Evolutionary conservation across 495 filamentous ascomycete genomes (phyloP).

Genomic region (Trichoderma reesei): DNA sequence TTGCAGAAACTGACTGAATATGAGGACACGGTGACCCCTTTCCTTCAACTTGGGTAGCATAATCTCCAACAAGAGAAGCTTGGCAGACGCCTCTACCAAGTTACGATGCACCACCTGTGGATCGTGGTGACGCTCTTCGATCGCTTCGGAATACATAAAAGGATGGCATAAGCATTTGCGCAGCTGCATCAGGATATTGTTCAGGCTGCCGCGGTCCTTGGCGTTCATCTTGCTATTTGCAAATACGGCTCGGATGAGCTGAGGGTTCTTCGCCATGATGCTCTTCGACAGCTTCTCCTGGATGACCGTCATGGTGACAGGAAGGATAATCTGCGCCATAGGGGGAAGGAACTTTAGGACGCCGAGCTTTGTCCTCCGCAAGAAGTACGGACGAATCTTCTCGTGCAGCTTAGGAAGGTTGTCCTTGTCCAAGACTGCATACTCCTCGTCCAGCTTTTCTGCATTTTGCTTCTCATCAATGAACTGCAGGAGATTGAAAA

Average conservation of each 20-base stretch:
- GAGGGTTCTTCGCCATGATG: constrained; percentile 78
- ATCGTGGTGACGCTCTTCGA: constrained; percentile 65
- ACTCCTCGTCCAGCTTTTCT: constrained; percentile 61
- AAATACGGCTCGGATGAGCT: constrained; percentile 82
- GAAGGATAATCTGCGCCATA: constrained; percentile 89
- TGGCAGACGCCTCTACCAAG: constrained; percentile 82
- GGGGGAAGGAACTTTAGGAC: constrained; percentile 85
- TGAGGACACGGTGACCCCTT: constrained; percentile 82
- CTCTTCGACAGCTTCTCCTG: constrained; percentile 94
- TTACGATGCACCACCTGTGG: constrained; percentile 54
- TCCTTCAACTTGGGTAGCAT: constrained; percentile 86
- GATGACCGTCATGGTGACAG: constrained; percentile 81
- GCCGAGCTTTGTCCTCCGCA: constrained; percentile 71
- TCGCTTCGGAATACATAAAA: constrained; percentile 79
- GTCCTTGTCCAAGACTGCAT: constrained; percentile 61
- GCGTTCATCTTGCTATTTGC: constrained; percentile 51
- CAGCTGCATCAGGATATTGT: constrained; percentile 91
- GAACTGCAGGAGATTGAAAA: constrained; percentile 95
- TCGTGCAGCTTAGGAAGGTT: constrained; percentile 73
- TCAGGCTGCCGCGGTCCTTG: constrained; percentile 65
- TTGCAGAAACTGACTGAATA: constrained; percentile 93
- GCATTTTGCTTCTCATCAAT: constrained; percentile 62
- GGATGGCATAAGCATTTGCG: constrained; percentile 93
- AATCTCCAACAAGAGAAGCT: constrained; percentile 74
- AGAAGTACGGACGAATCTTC: constrained; percentile 68